phyloP scores from a whole-genome alignment of 225 moss, liverwort and hornwort genomes.

The Pseudisothecium myosuroides region DNA sequence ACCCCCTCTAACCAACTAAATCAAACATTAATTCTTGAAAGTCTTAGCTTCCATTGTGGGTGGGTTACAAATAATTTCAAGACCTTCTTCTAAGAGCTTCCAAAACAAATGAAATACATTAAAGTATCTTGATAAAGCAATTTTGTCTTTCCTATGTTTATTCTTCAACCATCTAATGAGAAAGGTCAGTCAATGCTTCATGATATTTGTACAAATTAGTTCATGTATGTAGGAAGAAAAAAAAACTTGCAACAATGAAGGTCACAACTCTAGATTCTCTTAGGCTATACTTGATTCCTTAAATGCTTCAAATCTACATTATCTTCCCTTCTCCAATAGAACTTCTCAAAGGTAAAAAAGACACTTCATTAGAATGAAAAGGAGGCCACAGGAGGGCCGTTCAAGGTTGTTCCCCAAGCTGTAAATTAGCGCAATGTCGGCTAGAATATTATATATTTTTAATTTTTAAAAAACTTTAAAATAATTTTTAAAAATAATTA shows the following conservation, averaged over 20 bases:
- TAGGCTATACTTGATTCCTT: not conserved
- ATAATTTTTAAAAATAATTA: too few species aligned
- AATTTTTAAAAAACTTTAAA: too few species aligned
- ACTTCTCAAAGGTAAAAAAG: not conserved
- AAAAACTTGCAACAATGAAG: not conserved
- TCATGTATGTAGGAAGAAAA: not conserved
- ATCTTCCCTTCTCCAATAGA: not conserved
- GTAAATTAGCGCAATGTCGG: too few species aligned
- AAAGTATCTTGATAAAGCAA: not conserved
- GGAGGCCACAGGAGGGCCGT: too few species aligned
- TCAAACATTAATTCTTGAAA: rapidly evolving
- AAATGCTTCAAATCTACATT: not conserved
- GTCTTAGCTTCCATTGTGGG: not conserved
- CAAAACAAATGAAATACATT: not conserved
- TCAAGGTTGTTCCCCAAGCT: too few species aligned
- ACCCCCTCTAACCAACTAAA: rapidly evolving
- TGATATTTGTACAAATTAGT: not conserved
- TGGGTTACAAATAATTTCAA: not conserved
- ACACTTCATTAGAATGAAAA: too few species aligned
- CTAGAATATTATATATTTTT: too few species aligned
- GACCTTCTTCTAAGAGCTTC: not conserved
- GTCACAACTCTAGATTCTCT: not conserved
- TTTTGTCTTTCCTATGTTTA: not conserved
- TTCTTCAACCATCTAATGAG: not conserved
- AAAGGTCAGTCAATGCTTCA: not conserved